Conservation (phyloP, 768 basidiomycete genomes). For the Tricholoma saponaceum region DNA sequence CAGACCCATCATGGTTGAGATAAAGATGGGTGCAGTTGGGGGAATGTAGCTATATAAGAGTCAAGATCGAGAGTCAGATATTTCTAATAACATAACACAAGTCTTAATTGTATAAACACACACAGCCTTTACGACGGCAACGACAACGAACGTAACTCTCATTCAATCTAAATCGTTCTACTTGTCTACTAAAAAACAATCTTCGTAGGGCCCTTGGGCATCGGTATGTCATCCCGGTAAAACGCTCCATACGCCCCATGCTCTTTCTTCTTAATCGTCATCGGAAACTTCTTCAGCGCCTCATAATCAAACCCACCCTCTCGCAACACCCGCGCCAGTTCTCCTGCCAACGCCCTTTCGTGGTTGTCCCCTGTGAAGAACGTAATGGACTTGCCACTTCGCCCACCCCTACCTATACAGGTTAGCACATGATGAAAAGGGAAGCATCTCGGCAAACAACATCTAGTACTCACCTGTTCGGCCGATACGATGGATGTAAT, state of each 20-base stretch:
- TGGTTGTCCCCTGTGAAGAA: constrained; percentile 93
- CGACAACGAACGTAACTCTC: not conserved
- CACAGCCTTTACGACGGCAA: not conserved
- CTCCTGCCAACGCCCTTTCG: constrained; percentile 85
- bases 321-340: constrained; percentile 84
- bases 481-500: constrained; percentile 88
- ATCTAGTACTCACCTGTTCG: constrained; percentile 58
- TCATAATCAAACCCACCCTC: constrained; percentile 84
- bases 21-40: not conserved
- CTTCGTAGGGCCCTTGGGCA: constrained; percentile 64
- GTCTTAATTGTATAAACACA: too few species aligned
- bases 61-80: not conserved
- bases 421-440: too few species aligned
- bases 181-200: constrained; percentile 55
- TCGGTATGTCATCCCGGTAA: constrained; percentile 64
- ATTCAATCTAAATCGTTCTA: not conserved
- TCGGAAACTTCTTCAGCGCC: constrained; percentile 81
- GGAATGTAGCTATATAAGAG: too few species aligned
- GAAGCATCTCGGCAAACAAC: not conserved
- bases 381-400: constrained; percentile 86
- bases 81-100: too few species aligned
- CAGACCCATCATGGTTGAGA: constrained; percentile 66
- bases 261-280: constrained; percentile 96
- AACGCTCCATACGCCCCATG: constrained; percentile 90
- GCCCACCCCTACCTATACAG: constrained; percentile 84